Base-by-base conservation (phyloP, 257 asterid genomes). In the Scutellaria minor region DNA sequence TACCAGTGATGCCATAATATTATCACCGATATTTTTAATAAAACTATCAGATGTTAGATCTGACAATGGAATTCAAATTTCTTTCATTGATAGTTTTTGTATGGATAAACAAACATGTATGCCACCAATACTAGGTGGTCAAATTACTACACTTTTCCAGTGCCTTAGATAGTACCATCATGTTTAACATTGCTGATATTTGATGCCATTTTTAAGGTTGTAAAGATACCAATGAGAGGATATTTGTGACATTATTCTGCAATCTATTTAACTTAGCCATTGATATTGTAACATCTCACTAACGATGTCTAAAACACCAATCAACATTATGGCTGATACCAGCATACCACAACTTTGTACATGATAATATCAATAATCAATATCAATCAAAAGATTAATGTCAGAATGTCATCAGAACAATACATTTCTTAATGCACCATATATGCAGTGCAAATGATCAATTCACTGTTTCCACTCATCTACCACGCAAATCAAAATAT, bases 261-360 rank as follows among this genome's bases (percentile, higher is more conserved):
- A 37, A 12, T 50, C 47, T 45, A 7, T 31, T 1, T 47, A 60
- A 40, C 40, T 69, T 11, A 12, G 14, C 59, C 60, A 10, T 20
- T 14, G 2, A 13, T 46, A 57, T 9, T 3, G n/a, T 42, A 48
- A 59, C 65, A 59, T 71, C 68, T 7, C 37, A 31, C 5, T 31
- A 3, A 3, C 37, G 5, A 31, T 31, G 37, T 31, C 57, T 27
- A 15, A 70, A 35, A 70, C 46, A 27, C 45, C 11, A 14, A 55
- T 55, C 55, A 24, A 70, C n/a, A 37, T 24, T 14, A 70, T 56
- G 37, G 31, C 47, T n/a, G 6, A 56, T 24, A 12, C 66, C 74
- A 44, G 51, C 27, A 70, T 13, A 70, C 68, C 15, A 31, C 39
- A 55, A 24, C 69, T 46, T 20, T 41, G 44, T 50, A 56, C 52